Evolutionary conservation across 2,329 filamentous ascomycete genomes (phyloP), one percentile per base, ranked within the genome.

Genomic region (Neoscytalidium dimidiatum): DNA sequence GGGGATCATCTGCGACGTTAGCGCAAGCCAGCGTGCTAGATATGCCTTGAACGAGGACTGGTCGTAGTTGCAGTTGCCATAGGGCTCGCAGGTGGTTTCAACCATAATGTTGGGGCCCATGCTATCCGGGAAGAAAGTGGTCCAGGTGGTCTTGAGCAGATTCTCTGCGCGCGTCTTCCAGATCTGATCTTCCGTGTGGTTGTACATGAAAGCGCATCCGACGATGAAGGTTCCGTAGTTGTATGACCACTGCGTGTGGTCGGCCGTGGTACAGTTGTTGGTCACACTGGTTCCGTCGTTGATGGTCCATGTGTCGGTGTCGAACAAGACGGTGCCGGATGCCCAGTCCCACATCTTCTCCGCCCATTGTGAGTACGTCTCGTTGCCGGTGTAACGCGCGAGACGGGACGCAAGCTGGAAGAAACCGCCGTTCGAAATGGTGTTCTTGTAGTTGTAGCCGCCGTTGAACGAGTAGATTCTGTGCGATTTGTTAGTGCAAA

Each of bases 31-130:
- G 44, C 88, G 84, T 69, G 87, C 83, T 19, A 91, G 80, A 65
- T 89, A 88, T 43, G 89, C 89, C 77, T 92, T 92, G 84, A 90
- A 93, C 1, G 86, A 86, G 66, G 86, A 77, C 82, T 92, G 90
- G 71, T 94, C 92, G 53, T 85, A 82, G 65, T 88, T 88, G 80
- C 92, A 94, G 21, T 79, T 83, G 23, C 75, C 73, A 2, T 72
- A 77, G 2, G 82, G 78, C 69, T 92, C 90, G 78, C 91, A 94
- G 13, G 87, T 81, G 2, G 86, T 77, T 75, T 94, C 91, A 64
- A 80, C 86, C 69, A 90, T 87, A 68, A 90, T 81, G 46, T 83
- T 83, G 72, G 86, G 80, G 14, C 85, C 76, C 6, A 82, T 77
- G 69, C 86, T 85, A 13, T 81, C 80, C 57, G 78, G 82, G 77